A percentile compares a stretch with the other conserved stretches of the same genome.
phyloP scores from a whole-genome alignment of 2,329 filamentous ascomycete genomes.

The Arthrobotrys megalospora region DNA sequence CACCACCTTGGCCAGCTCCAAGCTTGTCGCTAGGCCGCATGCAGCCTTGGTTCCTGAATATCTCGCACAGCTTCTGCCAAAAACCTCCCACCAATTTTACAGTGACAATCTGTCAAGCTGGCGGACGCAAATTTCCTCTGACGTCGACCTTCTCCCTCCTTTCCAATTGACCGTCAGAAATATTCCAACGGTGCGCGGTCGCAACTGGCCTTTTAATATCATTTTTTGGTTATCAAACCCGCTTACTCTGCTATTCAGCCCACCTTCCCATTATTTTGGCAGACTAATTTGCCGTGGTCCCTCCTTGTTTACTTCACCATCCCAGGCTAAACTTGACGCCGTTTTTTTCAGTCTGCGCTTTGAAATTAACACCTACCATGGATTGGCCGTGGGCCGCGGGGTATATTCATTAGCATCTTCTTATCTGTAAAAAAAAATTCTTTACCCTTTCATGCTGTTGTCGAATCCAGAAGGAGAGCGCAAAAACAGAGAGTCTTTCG shows the following conservation, averaged over 20 bases:
- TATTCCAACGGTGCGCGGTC: conserved; percentile 32
- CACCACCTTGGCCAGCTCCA: conserved; percentile 13
- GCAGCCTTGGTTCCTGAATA: conserved; percentile 53
- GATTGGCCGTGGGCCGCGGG: conserved; percentile 55
- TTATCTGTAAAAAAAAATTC: conserved; percentile 54
- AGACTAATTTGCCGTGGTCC: conserved; percentile 40
- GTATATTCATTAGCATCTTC: conserved; percentile 49
- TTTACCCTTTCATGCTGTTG: conserved; percentile 17
- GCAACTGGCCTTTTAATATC: conserved; percentile 33
- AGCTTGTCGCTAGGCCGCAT: conserved; percentile 26
- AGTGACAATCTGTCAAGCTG: conserved; percentile 27
- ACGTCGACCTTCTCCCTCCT: conserved; percentile 37
- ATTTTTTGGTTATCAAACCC: conserved; percentile 23
- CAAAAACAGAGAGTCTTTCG: conserved; percentile 18
- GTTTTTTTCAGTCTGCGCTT: conserved; percentile 32
- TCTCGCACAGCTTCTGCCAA: conserved; percentile 36
- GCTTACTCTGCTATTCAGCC: conserved; percentile 22
- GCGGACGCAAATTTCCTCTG: conserved; percentile 26
- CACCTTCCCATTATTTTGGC: conserved; percentile 48
- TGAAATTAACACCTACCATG: conserved; percentile 51
- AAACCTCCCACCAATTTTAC: conserved; percentile 29
- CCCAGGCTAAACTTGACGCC: conserved; percentile 49
- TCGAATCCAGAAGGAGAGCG: conserved; percentile 56
- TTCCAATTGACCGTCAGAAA: conserved; percentile 12
- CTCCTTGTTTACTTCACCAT: conserved; percentile 46